Conservation (phyloP, 768 basidiomycete species). For the Boletus rubroflammeus region DNA sequence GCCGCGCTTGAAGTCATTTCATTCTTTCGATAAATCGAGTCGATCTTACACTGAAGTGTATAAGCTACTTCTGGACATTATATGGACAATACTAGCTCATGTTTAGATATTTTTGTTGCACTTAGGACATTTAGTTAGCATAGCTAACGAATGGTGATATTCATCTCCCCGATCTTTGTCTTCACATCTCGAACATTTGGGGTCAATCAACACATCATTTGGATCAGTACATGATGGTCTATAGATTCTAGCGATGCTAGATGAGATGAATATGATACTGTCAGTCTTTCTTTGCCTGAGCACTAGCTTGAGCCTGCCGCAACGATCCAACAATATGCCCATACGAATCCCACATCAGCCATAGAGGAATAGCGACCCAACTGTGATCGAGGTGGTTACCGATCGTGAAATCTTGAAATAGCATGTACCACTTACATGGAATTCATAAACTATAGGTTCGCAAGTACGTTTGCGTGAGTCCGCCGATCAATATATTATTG, state of each 20-base stretch:
- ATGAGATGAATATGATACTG: background rate
- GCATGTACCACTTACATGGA: constrained; percentile 49
- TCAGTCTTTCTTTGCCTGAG: constrained; percentile 38
- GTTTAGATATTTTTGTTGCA: background rate
- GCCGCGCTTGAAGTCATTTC: constrained; percentile 1
- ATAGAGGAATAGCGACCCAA: constrained; percentile 76
- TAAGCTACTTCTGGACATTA: constrained; percentile 8
- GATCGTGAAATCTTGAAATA: background rate
- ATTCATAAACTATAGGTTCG: constrained; percentile 66
- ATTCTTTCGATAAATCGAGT: constrained; percentile 6
- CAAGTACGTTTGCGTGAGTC: background rate
- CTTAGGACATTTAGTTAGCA: background rate
- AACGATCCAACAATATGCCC: constrained; percentile 61
- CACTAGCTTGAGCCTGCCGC: constrained; percentile 35
- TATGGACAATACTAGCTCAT: background rate
- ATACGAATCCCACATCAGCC: constrained; percentile 79
- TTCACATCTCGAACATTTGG: background rate
- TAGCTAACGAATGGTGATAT: background rate
- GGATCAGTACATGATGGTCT: too few relatives aligned
- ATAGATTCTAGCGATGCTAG: background rate
- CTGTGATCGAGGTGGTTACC: constrained; percentile 34
- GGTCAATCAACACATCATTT: background rate
- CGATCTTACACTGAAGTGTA: background rate
- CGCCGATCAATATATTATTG: background rate
- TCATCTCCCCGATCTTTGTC: background rate